phyloP scores from a whole-genome alignment of 1,139 yeast genomes.

The Magnusiomyces suaveolens region DNA sequence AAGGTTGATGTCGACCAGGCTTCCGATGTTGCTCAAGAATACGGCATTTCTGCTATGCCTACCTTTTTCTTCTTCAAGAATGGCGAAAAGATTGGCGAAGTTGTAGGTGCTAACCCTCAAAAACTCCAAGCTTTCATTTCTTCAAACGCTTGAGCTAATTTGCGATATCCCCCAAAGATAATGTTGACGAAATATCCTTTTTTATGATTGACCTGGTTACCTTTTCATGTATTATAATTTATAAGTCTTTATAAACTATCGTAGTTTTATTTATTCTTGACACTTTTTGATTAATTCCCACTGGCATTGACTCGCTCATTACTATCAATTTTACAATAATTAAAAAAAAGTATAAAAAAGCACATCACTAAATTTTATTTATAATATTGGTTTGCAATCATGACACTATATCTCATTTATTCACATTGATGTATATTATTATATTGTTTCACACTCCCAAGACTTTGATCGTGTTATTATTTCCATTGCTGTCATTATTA shows the following conservation, averaged over 20 bases:
- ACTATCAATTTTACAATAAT: no score
- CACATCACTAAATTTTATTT: no score
- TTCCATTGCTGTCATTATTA: background rate
- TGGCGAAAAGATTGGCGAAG: conserved; percentile 52
- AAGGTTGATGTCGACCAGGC: conserved; percentile 76
- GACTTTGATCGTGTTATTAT: background rate
- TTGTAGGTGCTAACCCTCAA: conserved; percentile 63
- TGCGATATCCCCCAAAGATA: background rate
- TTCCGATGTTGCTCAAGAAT: conserved; percentile 56
- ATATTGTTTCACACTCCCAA: background rate
- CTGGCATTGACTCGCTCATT: no score
- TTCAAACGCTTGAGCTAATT: conserved; percentile 23
- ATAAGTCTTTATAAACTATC: no score
- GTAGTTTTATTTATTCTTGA: no score
- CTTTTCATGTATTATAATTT: no score
- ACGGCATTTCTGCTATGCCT: conserved; percentile 78
- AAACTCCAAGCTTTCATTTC: conserved; percentile 24
- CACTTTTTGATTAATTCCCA: no score
- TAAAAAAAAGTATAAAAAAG: background rate
- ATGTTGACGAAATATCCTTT: background rate
- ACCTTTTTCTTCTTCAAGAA: conserved; percentile 67
- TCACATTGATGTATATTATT: no score
- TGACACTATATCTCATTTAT: background rate
- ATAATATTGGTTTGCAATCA: no score
- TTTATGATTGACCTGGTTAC: background rate